Evolutionary conservation across 495 filamentous ascomycete species (phyloP).

Genomic region (Lophiostoma macrostomum): DNA sequence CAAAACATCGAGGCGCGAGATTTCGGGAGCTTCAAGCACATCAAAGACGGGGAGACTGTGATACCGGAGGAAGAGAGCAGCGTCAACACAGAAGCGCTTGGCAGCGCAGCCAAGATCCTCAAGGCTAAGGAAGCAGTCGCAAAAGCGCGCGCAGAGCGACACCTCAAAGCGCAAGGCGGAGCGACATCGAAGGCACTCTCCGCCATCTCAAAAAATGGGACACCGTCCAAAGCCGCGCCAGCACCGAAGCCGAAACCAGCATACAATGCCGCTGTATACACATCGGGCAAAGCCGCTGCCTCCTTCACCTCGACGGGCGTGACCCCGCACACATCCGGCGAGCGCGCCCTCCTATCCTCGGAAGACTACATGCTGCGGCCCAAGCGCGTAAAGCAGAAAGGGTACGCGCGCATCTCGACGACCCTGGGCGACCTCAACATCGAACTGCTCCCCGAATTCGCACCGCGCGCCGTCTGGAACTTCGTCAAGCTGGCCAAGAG

Average conservation of each 20-base stretch:
- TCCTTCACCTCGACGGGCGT: slow-evolving; percentile 93
- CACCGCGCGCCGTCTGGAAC: slow-evolving; percentile 94
- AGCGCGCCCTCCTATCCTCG: slow-evolving; percentile 79
- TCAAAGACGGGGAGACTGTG: slow-evolving; percentile 75
- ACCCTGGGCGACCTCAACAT: slow-evolving; percentile 78
- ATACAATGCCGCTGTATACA: slow-evolving; percentile 85
- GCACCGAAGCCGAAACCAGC: slow-evolving; percentile 42
- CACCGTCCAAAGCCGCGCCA: neutral
- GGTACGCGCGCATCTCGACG: slow-evolving; percentile 86
- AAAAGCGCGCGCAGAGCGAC: slow-evolving; percentile 66
- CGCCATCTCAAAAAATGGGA: slow-evolving; percentile 35
- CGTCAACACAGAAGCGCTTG: slow-evolving; percentile 74
- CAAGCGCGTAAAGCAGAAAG: slow-evolving; percentile 78
- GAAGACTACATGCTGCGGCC: slow-evolving; percentile 96
- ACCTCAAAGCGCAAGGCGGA: slow-evolving; percentile 23
- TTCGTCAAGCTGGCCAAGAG: slow-evolving; percentile 84
- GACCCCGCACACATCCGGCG: slow-evolving; percentile 83
- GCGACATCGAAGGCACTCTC: slow-evolving; percentile 16
- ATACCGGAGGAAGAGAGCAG: slow-evolving; percentile 57
- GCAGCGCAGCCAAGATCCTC: slow-evolving; percentile 80
- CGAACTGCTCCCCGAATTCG: slow-evolving; percentile 85
- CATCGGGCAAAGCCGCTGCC: slow-evolving; percentile 86
- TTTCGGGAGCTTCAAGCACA: slow-evolving; percentile 82
- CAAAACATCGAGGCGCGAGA: slow-evolving; percentile 84
- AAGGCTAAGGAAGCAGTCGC: slow-evolving; percentile 90